Percentiles rank a stretch among this genome's conserved stretches.
Evolutionary conservation across 2,329 filamentous ascomycete species (phyloP).

Genomic region (Phialophora chinensis): DNA sequence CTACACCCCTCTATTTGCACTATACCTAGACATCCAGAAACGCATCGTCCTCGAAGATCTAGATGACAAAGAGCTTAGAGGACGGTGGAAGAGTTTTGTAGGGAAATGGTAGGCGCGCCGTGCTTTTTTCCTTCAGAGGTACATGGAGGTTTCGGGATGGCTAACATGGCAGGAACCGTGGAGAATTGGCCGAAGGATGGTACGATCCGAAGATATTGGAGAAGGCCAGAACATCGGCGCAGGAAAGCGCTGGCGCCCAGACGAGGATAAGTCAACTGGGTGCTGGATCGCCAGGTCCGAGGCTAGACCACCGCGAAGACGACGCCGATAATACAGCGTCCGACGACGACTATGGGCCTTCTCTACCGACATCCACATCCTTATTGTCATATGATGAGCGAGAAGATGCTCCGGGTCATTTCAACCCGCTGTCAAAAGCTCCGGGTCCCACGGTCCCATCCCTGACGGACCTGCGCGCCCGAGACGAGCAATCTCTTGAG

Average conservation of each 20-base stretch:
- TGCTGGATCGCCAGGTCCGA: background rate
- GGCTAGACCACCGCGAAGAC: background rate
- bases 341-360: slow-evolving; percentile 65
- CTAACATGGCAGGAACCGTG: slow-evolving; percentile 69
- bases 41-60: slow-evolving; percentile 71
- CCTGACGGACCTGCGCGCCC: slow-evolving; percentile 73
- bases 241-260: slow-evolving; percentile 20
- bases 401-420: background rate
- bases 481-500: slow-evolving; percentile 49
- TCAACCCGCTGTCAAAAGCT: slow-evolving; percentile 28
- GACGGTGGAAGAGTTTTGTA: slow-evolving; percentile 92
- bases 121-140: background rate
- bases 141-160: background rate
- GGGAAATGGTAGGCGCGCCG: slow-evolving; percentile 74
- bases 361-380: slow-evolving; percentile 46
- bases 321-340: slow-evolving; percentile 39
- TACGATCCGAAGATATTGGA: slow-evolving; percentile 79
- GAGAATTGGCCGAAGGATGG: slow-evolving; percentile 87
- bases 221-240: slow-evolving; percentile 46
- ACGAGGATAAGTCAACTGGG: background rate
- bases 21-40: slow-evolving; percentile 90
- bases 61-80: slow-evolving; percentile 74
- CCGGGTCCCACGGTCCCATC: slow-evolving; percentile 70
- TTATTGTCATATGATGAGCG: slow-evolving; percentile 37
- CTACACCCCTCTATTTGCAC: slow-evolving; percentile 76